Conservation (phyloP, 2,329 filamentous ascomycete species). For the Apiospora hydei region DNA sequence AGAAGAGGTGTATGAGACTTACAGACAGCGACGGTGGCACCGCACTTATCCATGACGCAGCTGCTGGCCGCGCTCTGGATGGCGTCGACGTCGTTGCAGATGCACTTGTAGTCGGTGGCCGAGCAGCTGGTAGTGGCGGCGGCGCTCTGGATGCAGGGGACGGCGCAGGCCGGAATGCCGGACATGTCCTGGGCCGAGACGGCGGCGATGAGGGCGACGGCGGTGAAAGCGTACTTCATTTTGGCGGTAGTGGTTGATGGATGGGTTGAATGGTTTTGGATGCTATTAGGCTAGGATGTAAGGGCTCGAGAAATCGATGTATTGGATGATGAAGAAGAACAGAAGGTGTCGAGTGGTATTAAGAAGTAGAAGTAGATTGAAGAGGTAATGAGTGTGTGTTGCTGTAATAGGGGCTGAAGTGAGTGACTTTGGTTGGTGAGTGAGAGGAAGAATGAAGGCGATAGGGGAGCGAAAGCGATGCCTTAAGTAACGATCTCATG, state of each 20-base stretch:
- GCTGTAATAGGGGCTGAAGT: not conserved
- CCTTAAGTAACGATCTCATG: not conserved
- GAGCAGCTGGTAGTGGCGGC: slow-evolving; percentile 34
- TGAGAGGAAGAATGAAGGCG: too few relatives aligned
- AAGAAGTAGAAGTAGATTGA: not conserved
- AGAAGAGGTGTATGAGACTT: not conserved
- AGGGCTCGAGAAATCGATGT: not conserved
- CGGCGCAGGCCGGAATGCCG: slow-evolving; percentile 35
- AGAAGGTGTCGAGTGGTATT: not conserved
- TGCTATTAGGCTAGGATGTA: not conserved
- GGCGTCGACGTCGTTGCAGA: slow-evolving; percentile 35
- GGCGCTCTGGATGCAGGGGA: slow-evolving; percentile 33
- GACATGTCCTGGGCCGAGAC: slow-evolving; percentile 36
- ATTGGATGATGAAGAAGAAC: not conserved
- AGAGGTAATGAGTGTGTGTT: not conserved
- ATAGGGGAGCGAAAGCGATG: not conserved
- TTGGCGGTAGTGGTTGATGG: slow-evolving; percentile 27
- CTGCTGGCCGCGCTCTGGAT: slow-evolving; percentile 32
- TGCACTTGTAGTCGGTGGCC: slow-evolving; percentile 35
- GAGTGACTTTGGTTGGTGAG: not conserved
- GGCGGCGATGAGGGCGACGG: slow-evolving; percentile 32
- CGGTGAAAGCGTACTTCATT: slow-evolving; percentile 37
- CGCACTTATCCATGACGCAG: slow-evolving; percentile 35
- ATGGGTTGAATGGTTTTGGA: not conserved
- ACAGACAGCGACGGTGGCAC: slow-evolving; percentile 30